Base-by-base conservation (phyloP, 495 filamentous ascomycete species). In the Aspergillus bertholletiae region DNA sequence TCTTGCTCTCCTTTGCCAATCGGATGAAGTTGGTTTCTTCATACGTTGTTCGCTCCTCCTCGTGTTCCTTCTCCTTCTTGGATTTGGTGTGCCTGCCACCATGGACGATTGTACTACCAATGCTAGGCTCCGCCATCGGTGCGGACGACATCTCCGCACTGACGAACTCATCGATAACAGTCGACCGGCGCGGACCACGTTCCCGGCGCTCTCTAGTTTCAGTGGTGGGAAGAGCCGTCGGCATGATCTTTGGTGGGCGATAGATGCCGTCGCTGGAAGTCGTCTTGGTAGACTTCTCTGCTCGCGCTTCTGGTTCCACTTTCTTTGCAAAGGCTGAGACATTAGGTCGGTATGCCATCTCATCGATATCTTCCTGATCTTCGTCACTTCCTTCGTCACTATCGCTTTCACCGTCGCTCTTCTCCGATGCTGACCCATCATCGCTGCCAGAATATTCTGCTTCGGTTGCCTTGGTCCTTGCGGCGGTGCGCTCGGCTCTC, bases 1-100 rank as follows among this genome's bases (percentile, higher is more conserved):
- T 90, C 80, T 92, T 93, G 67, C 84, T 87, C 62, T 86, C 80
- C 67, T 84, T 85, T 17, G 90, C 90, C 62, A 97, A 75, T 49
- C 92, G 81, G 20, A 90, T 82, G 63, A 95, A 91, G 72, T 96
- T 93, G 55, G 72, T 77, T 74, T 96, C 92, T 74, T 96, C 92
- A 68, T 94, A 96, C 23, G 84, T 79, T 37, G 75, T 78, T 40
- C 86, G 74, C 63, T 92, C 90, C 3, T 78, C 76, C 70, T 96
- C 92, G 28, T 80, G 81, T 43, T 80, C 77, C 23, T 83, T 80
- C 61, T 93, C 88, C 20, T 80, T 76, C 21, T 81, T 79, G 2
- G 85, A 86, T 76, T 91, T 90, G 53, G 80, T 80, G 53, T 84
- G 83, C 51, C 91, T 80, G 20, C 92, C 92, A 49, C 84, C 81